Percentiles rank a stretch among this genome's conserved stretches.
These are phyloP conservation scores for Clarireedia hainanense DNA, from an alignment of 2,329 filamentous ascomycete species.

Conservation along the genomic window DNA sequence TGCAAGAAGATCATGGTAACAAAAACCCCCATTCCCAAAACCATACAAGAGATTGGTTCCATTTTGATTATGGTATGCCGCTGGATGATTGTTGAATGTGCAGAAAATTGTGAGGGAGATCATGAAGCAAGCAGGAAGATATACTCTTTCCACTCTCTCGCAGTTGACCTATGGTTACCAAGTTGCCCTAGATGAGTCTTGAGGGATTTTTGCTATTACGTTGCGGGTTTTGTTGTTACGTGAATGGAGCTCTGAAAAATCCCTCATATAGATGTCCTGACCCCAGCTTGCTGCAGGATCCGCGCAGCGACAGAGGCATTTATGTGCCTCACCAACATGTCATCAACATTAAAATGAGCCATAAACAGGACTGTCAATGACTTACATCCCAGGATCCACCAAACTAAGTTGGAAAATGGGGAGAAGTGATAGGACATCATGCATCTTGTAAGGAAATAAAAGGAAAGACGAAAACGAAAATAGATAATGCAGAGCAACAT, in stretches of 20 bases:
- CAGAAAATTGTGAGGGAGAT: background rate
- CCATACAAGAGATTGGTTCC: constrained; percentile 9
- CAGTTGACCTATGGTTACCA: background rate
- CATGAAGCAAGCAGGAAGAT: background rate
- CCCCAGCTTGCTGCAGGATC: background rate
- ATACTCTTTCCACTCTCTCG: background rate
- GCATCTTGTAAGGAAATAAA: background rate
- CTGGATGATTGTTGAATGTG: background rate
- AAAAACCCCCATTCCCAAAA: constrained; percentile 8
- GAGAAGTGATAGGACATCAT: background rate
- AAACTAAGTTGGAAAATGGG: background rate
- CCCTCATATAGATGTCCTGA: background rate
- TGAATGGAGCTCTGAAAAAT: background rate
- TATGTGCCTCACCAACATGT: background rate
- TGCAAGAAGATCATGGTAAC: constrained; percentile 8
- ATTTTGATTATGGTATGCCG: background rate
- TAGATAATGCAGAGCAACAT: constrained; percentile 6
- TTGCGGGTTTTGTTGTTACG: background rate
- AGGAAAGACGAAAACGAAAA: constrained; percentile 5
- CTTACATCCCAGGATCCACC: background rate
- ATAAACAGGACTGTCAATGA: background rate
- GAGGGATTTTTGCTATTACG: constrained; percentile 5
- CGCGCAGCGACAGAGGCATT: background rate
- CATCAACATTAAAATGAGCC: background rate
- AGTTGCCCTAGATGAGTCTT: background rate